Evolutionary conservation across 352 stramenopile genomes (phyloP), one percentile per base, ranked within the genome.

Genomic region (Pythium sukuiense): DNA sequence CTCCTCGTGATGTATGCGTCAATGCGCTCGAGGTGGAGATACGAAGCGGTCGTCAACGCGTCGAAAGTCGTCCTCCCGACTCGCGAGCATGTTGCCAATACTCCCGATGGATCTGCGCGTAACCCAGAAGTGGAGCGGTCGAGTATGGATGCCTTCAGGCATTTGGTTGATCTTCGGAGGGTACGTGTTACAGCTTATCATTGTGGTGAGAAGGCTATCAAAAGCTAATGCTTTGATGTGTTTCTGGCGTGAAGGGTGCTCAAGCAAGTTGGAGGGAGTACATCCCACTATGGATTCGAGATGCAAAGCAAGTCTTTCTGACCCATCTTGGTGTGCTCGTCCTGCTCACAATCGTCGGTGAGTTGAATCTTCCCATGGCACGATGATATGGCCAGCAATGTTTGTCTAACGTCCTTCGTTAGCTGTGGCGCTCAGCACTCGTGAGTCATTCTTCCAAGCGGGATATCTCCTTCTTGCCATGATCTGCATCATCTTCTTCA

Each of bases 371-470:
- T 50, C 49, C 2, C 12, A 54, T 56, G 11, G 0, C 29, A 5
- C 18, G 77, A 43, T 50, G 18, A 50, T 50, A n/a, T 1, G 27
- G 29, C 3, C 8, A 9, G 32, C 5, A 5, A 9, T 26, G 53
- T 9, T 48, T 43, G 39, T 56, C 55, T 14, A 48, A 6, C 55
- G 61, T 27, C 69, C 56, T 48, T 35, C 13, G 73, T 11, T 67
- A 94, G 85, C 82, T 37, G 87, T 96, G 32, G 85, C 84, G 1
- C 65, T 96, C 27, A 96, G 87, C 59, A 93, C 87, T 6, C 70
- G 79, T 6, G 85, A 93, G 3, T 94, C 84, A 2, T 86, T 96
- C 48, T 77, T 96, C 46, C 87, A 96, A 69, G 89, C 90, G 32
- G 87, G 87, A 14, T 96, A 93, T 29, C 65, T 96, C 20, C 74